Base-by-base conservation (phyloP, 2,329 filamentous ascomycete genomes). In the Pseudocercospora vitis region DNA sequence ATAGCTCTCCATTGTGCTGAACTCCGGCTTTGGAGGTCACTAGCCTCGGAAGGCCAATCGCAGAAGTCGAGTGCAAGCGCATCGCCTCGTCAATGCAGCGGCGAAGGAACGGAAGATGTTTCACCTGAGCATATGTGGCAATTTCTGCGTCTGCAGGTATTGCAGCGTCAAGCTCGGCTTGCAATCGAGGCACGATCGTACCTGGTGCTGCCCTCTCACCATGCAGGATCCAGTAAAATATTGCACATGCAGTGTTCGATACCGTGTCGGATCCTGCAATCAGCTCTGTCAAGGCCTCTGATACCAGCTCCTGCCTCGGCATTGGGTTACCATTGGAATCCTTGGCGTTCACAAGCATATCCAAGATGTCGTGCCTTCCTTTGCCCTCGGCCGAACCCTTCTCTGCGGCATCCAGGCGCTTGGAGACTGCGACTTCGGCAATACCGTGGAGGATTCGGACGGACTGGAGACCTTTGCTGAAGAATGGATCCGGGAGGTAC, bases 181-280 rank as follows among this genome's bases (percentile, higher is more conserved):
- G 63, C 5, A 70, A 50, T 21, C 57, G 57, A 16, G 60, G 51
- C 2, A 64, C 24, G 9, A 63, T 62, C 0, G 57, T 64, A 1
- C 59, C 60, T 55, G 66, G 65, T 48, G 63, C 58, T 58, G 63
- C 51, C 60, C 59, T 55, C 48, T 62, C 61, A 37, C 54, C 61
- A 21, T 55, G 57, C 21, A 58, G 48, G 37, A 62, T 64, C 58
- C 55, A 65, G 57, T 62, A 61, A 46, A 60, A 65, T 16, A 57
- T 58, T 12, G 59, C 63, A 18, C 58, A 62, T 4, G 68, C 28
- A 1, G 68, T 70, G 52, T 70, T 70, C 16, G 64, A 67, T 5
- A 68, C 65, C 3, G 68, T 71, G 35, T 71, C 68, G n/a, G 64
- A 67, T 6, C 68, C 68, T 12, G 68, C 68, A n/a, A 71, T 70